Evolutionary conservation across 2,329 filamentous ascomycete species (phyloP).

Genomic region (Alternaria ethzedia): DNA sequence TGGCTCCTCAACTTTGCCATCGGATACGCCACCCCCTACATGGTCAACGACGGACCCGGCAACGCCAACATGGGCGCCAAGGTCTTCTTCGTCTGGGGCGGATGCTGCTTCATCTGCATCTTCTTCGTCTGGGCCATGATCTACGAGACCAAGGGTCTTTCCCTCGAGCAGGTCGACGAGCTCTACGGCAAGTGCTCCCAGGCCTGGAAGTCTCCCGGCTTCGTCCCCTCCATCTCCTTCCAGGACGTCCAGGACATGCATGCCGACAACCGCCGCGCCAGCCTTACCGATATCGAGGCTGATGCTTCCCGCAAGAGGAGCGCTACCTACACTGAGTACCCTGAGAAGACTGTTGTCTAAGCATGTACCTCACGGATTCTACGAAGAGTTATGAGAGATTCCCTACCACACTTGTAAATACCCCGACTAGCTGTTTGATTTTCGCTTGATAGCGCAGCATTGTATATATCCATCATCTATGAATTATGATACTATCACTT

Average conservation of each 20-base stretch:
- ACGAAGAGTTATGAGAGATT: neutral
- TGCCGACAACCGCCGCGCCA: conserved; percentile 36
- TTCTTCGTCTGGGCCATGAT: conserved; percentile 78
- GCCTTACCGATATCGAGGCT: conserved; percentile 41
- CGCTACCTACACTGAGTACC: conserved; percentile 36
- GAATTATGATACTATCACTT: neutral
- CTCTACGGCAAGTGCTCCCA: conserved; percentile 75
- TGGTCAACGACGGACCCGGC: conserved; percentile 64
- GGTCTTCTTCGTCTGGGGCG: conserved; percentile 64
- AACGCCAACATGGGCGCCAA: conserved; percentile 68
- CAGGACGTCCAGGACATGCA: conserved; percentile 42
- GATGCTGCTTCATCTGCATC: conserved; percentile 59
- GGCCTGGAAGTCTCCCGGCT: conserved; percentile 73
- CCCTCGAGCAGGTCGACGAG: conserved; percentile 79
- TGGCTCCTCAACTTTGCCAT: conserved; percentile 62
- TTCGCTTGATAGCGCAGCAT: neutral
- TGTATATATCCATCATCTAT: conserved; percentile 1
- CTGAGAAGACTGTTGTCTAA: conserved; percentile 23
- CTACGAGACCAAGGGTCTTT: conserved; percentile 79
- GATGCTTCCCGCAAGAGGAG: conserved; percentile 44
- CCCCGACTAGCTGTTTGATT: neutral
- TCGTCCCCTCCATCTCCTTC: conserved; percentile 62
- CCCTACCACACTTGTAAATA: neutral
- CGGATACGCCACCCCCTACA: conserved; percentile 68
- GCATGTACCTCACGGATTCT: neutral